Base-by-base conservation (phyloP, 371 early-diverging fungal genomes). In the Apophysomyces variabilis region DNA sequence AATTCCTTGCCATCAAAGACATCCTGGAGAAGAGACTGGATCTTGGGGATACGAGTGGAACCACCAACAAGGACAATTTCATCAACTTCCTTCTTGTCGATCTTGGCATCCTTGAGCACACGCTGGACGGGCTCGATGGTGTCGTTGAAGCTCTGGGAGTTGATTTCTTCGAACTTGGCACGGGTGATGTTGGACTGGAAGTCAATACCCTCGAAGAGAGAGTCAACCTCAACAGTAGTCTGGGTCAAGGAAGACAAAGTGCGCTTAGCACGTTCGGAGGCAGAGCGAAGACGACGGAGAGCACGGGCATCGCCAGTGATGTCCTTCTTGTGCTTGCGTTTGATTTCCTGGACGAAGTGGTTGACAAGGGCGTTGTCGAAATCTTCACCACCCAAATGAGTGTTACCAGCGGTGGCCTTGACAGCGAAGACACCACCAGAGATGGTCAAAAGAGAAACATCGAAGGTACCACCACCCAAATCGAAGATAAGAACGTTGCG, bases 11-110 rank as follows among this genome's bases (percentile, higher is more conserved):
- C 93, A 74, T 92, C 89, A 77, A 97, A 97, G 84, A 89, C 90
- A 81, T 99, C 99, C 32, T 92, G 90, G 69, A 99, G 91, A 70
- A 99, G 89, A 85, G 96, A 91, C 84, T 96, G 97, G 78, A 99
- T 94, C 92, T 96, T 98, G 88, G 99, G 99, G 83, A 99, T 99
- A 92, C 99, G 98, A 68, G 99, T 99, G 75, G 98, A 98, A 75
- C 99, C 99, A 83, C 99, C 99, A 70, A 99, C 99, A 45, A 99
- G 87, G 71, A 99, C 96, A 74, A 99, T 96, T 75, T 98, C 97
- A 74, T 97, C 84, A 71, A 99, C 94, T 62, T 85, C 72, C 73
- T 85, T 73, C 90, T 99, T 99, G 83, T 93, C 95, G 71, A 95
- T 87, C 93, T 95, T 90, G 76, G 96, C 88, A 88, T 96, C 96